Percentiles rank a stretch among this genome's conserved stretches.
Evolutionary conservation across 306 rosid species (phyloP).

Genomic region (Castanea mollissima): DNA sequence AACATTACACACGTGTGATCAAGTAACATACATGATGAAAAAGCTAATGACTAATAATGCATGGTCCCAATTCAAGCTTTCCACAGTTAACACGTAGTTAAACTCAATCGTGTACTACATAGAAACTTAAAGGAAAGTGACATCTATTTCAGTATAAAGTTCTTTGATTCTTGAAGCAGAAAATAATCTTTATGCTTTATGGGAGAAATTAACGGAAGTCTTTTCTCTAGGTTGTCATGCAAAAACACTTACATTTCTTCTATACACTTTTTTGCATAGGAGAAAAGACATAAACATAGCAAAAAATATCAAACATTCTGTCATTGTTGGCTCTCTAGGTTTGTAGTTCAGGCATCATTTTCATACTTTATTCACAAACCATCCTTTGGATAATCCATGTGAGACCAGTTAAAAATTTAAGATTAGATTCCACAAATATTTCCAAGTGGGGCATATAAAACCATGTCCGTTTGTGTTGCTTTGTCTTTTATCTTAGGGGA

Average conservation of each 20-base stretch:
- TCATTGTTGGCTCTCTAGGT: conserved; percentile 16
- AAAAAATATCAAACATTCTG: conserved; percentile 25
- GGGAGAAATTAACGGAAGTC: conserved; percentile 4
- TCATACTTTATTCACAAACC: conserved; percentile 7
- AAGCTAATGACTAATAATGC: no score
- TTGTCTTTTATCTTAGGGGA: no score
- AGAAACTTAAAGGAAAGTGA: background rate
- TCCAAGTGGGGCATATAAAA: conserved; percentile 10
- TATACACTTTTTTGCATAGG: background rate
- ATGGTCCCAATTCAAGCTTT: background rate
- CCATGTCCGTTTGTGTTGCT: no score
- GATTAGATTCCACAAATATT: conserved; percentile 15
- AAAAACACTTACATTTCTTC: background rate
- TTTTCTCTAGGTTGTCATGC: conserved; percentile 9
- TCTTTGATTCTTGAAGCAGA: background rate
- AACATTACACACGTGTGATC: background rate
- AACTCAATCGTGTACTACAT: background rate
- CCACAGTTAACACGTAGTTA: background rate
- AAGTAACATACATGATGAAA: background rate
- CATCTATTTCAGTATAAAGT: background rate
- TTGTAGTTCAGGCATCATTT: conserved; percentile 16
- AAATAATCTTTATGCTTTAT: background rate
- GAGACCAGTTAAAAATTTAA: background rate
- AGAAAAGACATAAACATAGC: conserved; percentile 25
- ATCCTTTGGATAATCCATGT: conserved; percentile 8